Evolutionary conservation across 352 stramenopile species (phyloP).

Genomic region (Pythium rishiriense): DNA sequence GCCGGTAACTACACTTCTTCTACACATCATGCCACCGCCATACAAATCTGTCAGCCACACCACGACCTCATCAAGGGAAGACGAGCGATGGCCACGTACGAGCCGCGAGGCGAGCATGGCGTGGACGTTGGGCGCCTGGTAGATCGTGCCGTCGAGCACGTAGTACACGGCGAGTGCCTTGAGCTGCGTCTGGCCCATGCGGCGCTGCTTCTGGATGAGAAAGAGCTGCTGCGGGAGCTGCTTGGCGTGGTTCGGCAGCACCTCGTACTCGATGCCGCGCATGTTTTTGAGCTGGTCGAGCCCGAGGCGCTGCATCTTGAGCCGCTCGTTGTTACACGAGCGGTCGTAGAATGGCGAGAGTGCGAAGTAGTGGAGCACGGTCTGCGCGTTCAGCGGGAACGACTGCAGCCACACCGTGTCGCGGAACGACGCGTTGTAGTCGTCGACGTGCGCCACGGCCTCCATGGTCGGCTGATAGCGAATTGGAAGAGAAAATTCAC

Average conservation of each 20-base stretch:
- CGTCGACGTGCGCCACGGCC: slow-evolving; percentile 67
- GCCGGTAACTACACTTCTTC: slow-evolving; percentile 87
- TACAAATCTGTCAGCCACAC: neutral
- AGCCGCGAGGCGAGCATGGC: slow-evolving; percentile 85
- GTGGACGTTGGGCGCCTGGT: slow-evolving; percentile 88
- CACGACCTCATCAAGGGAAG: neutral
- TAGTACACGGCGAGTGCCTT: slow-evolving; percentile 88
- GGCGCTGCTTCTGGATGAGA: slow-evolving; percentile 86
- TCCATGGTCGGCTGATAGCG: no score
- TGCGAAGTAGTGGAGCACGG: slow-evolving; percentile 88
- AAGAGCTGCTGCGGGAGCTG: slow-evolving; percentile 87
- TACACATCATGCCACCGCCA: slow-evolving; percentile 23
- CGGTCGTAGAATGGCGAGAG: slow-evolving; percentile 89
- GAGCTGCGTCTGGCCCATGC: slow-evolving; percentile 71
- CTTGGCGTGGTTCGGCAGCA: slow-evolving; percentile 81
- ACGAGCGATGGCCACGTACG: slow-evolving; percentile 50
- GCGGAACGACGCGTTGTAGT: slow-evolving; percentile 88
- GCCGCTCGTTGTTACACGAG: slow-evolving; percentile 88
- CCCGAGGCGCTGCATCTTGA: slow-evolving; percentile 89
- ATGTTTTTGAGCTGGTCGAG: slow-evolving; percentile 88
- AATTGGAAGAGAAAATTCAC: no score
- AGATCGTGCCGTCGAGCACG: slow-evolving; percentile 84
- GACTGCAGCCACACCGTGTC: slow-evolving; percentile 88
- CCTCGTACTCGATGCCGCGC: slow-evolving; percentile 87
- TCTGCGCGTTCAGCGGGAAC: slow-evolving; percentile 82